Conservation (phyloP, 768 basidiomycete genomes). For the Leccinum subgranulosum region DNA sequence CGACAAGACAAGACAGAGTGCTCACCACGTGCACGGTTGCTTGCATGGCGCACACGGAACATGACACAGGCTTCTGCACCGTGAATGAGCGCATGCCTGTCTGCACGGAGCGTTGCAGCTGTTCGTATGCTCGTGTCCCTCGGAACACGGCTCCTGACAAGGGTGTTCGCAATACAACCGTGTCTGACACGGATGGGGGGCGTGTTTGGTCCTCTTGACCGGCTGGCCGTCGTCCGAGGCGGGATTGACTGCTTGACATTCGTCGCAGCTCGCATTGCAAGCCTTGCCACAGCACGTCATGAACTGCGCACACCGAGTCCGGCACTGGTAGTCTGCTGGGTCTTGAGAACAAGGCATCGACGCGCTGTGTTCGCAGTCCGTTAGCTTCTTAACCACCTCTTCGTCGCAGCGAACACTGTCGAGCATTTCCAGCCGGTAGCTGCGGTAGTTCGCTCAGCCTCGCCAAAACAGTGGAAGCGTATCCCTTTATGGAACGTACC, state of each 20-base stretch:
- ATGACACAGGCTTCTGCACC: constrained; percentile 48
- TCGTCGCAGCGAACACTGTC: constrained; percentile 41
- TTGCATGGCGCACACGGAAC: constrained; percentile 60
- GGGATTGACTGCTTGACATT: constrained; percentile 39
- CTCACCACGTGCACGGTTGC: constrained; percentile 55
- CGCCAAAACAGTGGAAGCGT: not conserved
- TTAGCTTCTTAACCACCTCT: constrained; percentile 42
- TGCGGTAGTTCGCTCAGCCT: constrained; percentile 20
- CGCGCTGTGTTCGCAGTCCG: constrained; percentile 52
- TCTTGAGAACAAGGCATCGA: constrained; percentile 47
- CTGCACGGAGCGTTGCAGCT: constrained; percentile 47
- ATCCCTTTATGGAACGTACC: constrained; percentile 36
- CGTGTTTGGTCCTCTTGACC: constrained; percentile 36
- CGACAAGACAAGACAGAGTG: constrained; percentile 1
- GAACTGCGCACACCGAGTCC: constrained; percentile 36
- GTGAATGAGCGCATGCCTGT: constrained; percentile 53
- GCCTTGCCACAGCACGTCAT: constrained; percentile 53
- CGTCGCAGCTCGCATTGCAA: constrained; percentile 48
- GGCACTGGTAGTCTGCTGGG: constrained; percentile 39
- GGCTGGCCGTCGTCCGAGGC: not conserved
- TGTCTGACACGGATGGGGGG: constrained; percentile 48
- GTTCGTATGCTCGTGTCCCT: constrained; percentile 46
- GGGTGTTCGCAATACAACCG: constrained; percentile 53
- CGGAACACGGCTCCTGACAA: constrained; percentile 49
- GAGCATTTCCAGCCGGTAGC: constrained; percentile 45